Conservation (phyloP, 257 asterid species). For the Scutellaria barbata region DNA sequence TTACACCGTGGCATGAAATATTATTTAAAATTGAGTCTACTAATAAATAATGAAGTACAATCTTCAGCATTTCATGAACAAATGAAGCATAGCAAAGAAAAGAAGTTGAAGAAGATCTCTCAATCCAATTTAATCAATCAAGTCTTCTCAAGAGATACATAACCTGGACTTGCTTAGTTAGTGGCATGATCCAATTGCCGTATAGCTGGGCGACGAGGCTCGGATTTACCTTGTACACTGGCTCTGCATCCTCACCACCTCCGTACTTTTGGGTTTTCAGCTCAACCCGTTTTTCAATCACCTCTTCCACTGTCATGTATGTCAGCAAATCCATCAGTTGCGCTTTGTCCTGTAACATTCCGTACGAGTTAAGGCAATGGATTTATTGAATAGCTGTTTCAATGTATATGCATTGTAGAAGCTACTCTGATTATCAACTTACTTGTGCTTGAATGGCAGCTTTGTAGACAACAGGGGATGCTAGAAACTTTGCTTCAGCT, state of each 20-base stretch:
- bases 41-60: too few species aligned
- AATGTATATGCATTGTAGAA: neutral
- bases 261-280: conserved; percentile 68
- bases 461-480: conserved; percentile 65
- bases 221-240: conserved; percentile 76
- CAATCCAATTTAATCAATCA: conserved; percentile 32
- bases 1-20: too few species aligned
- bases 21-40: too few species aligned
- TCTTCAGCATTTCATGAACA: too few species aligned
- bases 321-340: conserved; percentile 75
- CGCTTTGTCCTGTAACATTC: conserved; percentile 52
- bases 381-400: neutral
- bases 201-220: conserved; percentile 71
- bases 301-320: conserved; percentile 73
- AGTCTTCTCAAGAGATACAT: conserved; percentile 80
- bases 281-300: conserved; percentile 68
- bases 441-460: conserved; percentile 77
- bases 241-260: conserved; percentile 43
- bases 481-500: conserved; percentile 89
- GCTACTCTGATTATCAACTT: conserved; percentile 9
- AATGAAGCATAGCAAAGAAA: too few species aligned
- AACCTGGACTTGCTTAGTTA: conserved; percentile 90
- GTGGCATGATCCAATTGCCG: conserved; percentile 89
- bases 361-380: neutral
- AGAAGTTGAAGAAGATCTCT: too few species aligned